Evolutionary conservation across 306 rosid genomes (phyloP), one percentile per base, ranked within the genome.

Genomic region (Vicia villosa): DNA sequence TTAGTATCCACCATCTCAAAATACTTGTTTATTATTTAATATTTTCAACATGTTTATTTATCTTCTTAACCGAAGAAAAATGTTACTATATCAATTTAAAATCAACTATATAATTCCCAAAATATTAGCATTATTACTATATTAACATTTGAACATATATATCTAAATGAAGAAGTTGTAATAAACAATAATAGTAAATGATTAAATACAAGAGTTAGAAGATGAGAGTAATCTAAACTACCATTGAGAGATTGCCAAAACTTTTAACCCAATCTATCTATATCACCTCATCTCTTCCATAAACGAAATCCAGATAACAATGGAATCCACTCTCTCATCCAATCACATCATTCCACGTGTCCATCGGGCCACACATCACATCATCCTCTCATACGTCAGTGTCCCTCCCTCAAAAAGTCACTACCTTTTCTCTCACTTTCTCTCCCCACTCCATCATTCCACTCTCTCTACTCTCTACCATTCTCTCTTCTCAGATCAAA

Each of bases 241-340:
- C 59, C 81, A 60, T 26, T 6, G 19, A 47, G 59, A 6, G 15
- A 60, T 56, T 9, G 43, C 28, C 46, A 12, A 65, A 52, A 61
- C 59, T 17, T 36, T 66, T 52, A 64, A 45, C 73, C 76, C 66
- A 26, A 69, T 62, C 73, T 70, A 62, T 65, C 74, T 55, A 26
- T 55, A 73, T 30, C 60, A 52, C 52, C 83, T 79, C 70, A 79
- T 74, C 86, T 49, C 78, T 54, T 59, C 49, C 77, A 9, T 59
- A 22, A 84, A 72, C 75, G 96, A 84, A 82, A 90, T 94, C 96
- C 66, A 77, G 98, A 94, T 94, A 88, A 83, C 88, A 81, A 55
- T 74, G 69, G 74, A 93, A 93, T 93, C 97, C 87, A 75, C 68
- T 0, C 0, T 6, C 5, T 1, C 5, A 0, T 0, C 97, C 86